Evolutionary conservation across 495 filamentous ascomycete species (phyloP).

Genomic region (Hyaloscypha variabilis): DNA sequence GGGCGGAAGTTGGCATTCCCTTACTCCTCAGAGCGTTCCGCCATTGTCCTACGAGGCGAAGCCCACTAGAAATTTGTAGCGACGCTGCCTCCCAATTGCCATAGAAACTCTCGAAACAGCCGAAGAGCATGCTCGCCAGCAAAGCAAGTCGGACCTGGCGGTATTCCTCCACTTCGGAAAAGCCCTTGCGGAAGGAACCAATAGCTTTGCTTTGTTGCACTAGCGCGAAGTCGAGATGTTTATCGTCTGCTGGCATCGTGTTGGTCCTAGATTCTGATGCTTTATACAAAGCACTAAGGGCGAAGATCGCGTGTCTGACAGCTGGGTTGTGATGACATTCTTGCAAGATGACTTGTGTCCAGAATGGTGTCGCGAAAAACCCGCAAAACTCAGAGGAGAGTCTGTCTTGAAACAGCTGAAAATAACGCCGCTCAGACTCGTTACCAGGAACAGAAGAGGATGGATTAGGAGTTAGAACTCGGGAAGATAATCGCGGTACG

Average conservation of each 20-base stretch:
- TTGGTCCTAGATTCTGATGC: neutral
- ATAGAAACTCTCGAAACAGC: conserved; percentile 4
- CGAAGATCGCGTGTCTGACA: conserved; percentile 1
- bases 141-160: conserved; percentile 1
- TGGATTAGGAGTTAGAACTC: neutral
- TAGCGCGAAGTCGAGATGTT: conserved; percentile 1
- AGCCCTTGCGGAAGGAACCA: neutral
- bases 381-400: conserved; percentile 1
- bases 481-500: neutral
- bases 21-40: neutral
- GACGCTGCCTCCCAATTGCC: conserved; percentile 2
- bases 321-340: conserved; percentile 1
- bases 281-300: neutral
- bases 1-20: neutral
- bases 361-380: neutral
- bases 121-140: conserved; percentile 2
- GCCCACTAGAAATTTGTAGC: neutral
- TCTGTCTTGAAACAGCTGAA: neutral
- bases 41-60: neutral
- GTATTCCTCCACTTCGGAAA: neutral
- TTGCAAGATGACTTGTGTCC: neutral
- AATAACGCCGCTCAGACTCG: neutral
- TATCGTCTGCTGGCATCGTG: neutral
- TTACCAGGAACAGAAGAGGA: neutral
- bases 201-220: conserved; percentile 1